Percentiles rank a stretch among this genome's conserved stretches.
phyloP scores from a whole-genome alignment of 2,329 filamentous ascomycete species.

The Pseudogymnoascus sp. region DNA sequence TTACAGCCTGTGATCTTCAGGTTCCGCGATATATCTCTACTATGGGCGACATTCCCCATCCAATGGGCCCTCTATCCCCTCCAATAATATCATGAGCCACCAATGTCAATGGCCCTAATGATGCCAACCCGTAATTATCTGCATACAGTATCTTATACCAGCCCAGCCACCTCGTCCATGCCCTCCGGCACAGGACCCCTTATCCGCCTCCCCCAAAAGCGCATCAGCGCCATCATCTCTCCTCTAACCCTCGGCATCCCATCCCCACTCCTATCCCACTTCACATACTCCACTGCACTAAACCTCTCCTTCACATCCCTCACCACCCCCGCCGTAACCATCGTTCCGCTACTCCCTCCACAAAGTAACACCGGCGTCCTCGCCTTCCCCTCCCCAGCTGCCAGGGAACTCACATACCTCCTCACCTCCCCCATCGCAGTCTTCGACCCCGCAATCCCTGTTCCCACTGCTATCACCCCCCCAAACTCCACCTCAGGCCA shows the following conservation, averaged over 20 bases:
- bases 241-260: conserved; percentile 75
- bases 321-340: conserved; percentile 54
- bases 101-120: not conserved
- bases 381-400: conserved; percentile 40
- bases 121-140: not conserved
- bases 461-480: conserved; percentile 57
- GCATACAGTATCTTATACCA: not conserved
- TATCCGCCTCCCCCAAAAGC: conserved; percentile 64
- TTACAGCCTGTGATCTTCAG: not conserved
- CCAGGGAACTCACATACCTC: conserved; percentile 26
- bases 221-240: conserved; percentile 87
- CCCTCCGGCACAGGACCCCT: conserved; percentile 43
- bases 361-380: conserved; percentile 57
- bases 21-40: not conserved
- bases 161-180: conserved; percentile 36
- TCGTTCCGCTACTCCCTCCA: conserved; percentile 42
- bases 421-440: conserved; percentile 28
- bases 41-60: not conserved
- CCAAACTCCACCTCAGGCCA: conserved; percentile 34
- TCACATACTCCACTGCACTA: conserved; percentile 54
- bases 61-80: too few relatives aligned
- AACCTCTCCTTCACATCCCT: conserved; percentile 59
- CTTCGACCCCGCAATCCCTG: conserved; percentile 45
- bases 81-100: not conserved
- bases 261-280: conserved; percentile 64